Base-by-base conservation (phyloP, 139 green algal genomes). In the Chlorella sorokiniana region DNA sequence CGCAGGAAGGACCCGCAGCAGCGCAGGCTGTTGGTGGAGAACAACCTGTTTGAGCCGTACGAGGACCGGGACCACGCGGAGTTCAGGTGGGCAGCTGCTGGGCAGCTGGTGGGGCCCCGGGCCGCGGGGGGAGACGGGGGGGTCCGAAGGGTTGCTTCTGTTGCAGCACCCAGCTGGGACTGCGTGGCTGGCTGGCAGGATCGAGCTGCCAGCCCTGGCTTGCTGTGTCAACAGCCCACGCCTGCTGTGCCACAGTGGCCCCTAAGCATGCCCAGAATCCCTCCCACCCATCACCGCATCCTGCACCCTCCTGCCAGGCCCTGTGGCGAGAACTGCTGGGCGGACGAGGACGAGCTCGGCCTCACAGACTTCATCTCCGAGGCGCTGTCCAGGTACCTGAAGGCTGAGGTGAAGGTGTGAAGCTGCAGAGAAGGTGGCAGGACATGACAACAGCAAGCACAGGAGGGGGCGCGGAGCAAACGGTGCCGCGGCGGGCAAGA, bases 11-110 rank as follows among this genome's bases (percentile, higher is more conserved):
- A 79, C 72, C 38, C 9, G 3, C 45, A 40, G 72, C n/a, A 37
- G 33, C 54, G 37, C 23, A 7, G 23, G 31, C 52, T 79, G 51
- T 51, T 79, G 35, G 72, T 79, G 52, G 72, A 79, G 51, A 69
- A 10, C 72, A 79, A 79, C 51, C 35, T 79, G 72, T 69, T 69
- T 54, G 72, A 79, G 52, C 72, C 72, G 33, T 79, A 27, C 23
- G 52, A 79, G 51, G 72, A 79, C 72, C 23, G 27, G 23, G 51
- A 67, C 35, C 14, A 31, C 14, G 14, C 9, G 14, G 65, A 72
- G 35, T 72, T 72, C 65, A 72, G 65, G 65, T 38, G 35, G 2
- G 62, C 31, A 25, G n/a, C 27, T 40, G n/a, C n/a, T 41, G 10
- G 42, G 41, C 35, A 61, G 59, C 42, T 29, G 42, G 69, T 38